phyloP scores from a whole-genome alignment of 176 grass and related monocot genomes.

The Bonia amplexicaulis region DNA sequence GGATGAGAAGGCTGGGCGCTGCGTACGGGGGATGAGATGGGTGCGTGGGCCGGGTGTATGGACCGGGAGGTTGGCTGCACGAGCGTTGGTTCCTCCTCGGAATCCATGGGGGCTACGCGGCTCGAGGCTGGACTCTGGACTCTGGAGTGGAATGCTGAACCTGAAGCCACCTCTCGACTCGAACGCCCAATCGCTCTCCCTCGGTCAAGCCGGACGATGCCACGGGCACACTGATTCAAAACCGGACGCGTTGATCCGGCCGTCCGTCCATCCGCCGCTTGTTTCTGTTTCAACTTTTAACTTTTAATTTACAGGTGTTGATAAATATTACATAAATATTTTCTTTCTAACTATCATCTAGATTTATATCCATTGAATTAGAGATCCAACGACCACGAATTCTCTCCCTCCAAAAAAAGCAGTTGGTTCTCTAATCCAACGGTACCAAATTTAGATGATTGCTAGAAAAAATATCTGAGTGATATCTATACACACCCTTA shows the following conservation, averaged over 20 bases:
- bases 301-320: no score
- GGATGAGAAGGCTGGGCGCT: background rate
- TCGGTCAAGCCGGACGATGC: background rate
- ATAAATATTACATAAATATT: no score
- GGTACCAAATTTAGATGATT: no score
- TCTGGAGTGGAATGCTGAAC: background rate
- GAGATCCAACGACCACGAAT: fast-evolving
- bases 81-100: constrained; percentile 17
- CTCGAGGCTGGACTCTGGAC: constrained; percentile 24
- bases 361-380: no score
- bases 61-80: constrained; percentile 9
- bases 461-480: no score
- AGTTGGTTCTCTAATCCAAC: no score
- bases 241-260: background rate
- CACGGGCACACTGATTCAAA: background rate
- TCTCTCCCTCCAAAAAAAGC: fast-evolving
- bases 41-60: constrained; percentile 28
- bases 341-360: no score
- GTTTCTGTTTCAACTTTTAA: no score
- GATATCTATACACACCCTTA: no score
- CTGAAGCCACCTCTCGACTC: background rate
- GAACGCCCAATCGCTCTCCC: background rate
- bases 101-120: background rate
- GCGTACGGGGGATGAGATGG: background rate
- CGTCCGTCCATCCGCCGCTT: background rate